These are phyloP conservation scores for Naganishia randhawae DNA, from an alignment of 768 basidiomycete species.

Conservation along the genomic window DNA sequence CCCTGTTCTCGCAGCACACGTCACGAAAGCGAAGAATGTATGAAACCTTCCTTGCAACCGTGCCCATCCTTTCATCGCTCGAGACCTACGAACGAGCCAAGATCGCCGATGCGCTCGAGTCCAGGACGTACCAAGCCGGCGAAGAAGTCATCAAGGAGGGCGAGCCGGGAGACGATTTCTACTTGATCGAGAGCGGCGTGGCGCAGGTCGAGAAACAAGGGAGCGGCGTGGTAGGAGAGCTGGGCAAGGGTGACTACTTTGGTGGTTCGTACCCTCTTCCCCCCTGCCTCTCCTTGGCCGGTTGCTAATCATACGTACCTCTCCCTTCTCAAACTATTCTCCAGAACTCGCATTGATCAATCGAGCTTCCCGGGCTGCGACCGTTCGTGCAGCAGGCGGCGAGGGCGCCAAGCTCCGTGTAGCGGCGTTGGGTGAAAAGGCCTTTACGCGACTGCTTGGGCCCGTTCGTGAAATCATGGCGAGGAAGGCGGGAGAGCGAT, in stretches of 20 bases:
- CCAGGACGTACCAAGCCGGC: conserved; percentile 73
- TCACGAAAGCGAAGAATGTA: conserved; percentile 90
- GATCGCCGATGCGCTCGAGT: conserved; percentile 90
- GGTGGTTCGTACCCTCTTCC: conserved; percentile 62
- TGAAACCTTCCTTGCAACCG: conserved; percentile 88
- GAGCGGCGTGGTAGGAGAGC: conserved; percentile 60
- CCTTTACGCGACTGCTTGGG: conserved; percentile 89
- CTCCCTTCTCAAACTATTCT: background rate
- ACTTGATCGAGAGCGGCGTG: conserved; percentile 91
- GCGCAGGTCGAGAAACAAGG: conserved; percentile 74
- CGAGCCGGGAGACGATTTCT: conserved; percentile 94
- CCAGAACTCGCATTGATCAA: conserved; percentile 85
- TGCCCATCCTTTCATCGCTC: conserved; percentile 78
- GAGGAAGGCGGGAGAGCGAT: conserved; percentile 69
- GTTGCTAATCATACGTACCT: conserved; percentile 4
- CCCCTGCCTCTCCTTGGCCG: conserved; percentile 3
- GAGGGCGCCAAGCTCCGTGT: conserved; percentile 71
- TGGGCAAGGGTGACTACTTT: conserved; percentile 93
- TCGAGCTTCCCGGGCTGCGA: conserved; percentile 88
- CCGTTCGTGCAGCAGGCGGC: conserved; percentile 62
- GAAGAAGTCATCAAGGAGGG: conserved; percentile 86
- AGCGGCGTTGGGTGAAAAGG: conserved; percentile 84
- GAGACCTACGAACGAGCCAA: conserved; percentile 88
- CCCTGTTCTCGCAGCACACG: conserved; percentile 56
- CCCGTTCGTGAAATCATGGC: conserved; percentile 88